Base-by-base conservation (phyloP, 352 stramenopile species). In the Pythium aquatile region DNA sequence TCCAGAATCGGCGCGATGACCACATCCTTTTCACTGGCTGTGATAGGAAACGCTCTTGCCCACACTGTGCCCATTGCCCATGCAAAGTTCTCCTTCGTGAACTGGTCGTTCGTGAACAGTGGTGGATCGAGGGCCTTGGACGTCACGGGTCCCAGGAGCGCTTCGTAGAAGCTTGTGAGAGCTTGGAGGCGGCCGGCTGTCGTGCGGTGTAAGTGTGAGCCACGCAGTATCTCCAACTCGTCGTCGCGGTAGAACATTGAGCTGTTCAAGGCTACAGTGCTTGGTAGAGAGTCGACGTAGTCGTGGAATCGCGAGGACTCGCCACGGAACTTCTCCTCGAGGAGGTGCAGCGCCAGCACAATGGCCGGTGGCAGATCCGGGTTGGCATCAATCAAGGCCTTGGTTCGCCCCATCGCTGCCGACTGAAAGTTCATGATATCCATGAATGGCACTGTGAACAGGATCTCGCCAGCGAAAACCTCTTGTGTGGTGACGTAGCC, bases 51-150 rank as follows among this genome's bases (percentile, higher is more conserved):
- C 10, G 69, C 69, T 17, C 59, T 65, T 11, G 69, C 52, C 69
- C 69, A 75, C 17, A 75, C 61, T n/a, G 65, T 65, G 14, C 55
- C 64, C 69, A 75, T 65, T 2, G 69, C 69, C 69, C 69, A 75
- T 5, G 61, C 37, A 52, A 75, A 75, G 40, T 75, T 72, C 30
- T 66, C 56, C 9, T 58, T 35, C 5, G 69, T 73, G 53, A 75
- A 75, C 55, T 73, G 32, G 14, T 69, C 65, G 5, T 26, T 44
- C 1, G 65, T 59, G 33, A 75, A 75, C 3, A 75, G 57, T 40
- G 69, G 69, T 17, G 69, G 69, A 33, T 72, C 61, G 29, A 75
- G 40, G 1, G 69, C 69, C 4, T 32, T 37, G 14, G 69, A 75
- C n/a, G 69, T 75, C 16, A 75, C 60, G 1, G 69, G 69, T 1